Evolutionary conservation across 2,329 filamentous ascomycete species (phyloP).

Genomic region (Rugonectria rugulosa): DNA sequence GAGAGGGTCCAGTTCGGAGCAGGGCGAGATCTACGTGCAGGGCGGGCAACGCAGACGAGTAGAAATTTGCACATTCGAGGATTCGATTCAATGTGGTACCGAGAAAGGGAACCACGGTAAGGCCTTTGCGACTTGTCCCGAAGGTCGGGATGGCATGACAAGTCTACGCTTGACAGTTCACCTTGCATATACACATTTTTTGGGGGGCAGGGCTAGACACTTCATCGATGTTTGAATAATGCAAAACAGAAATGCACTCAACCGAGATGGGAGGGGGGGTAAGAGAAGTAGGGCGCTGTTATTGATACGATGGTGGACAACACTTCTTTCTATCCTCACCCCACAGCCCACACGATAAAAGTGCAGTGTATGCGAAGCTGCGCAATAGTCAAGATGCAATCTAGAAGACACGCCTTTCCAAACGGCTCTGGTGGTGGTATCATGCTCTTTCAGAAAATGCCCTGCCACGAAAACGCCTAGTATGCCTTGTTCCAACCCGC

Average conservation of each 20-base stretch:
- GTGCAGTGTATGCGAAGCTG: neutral
- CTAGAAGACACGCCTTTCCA: conserved; percentile 12
- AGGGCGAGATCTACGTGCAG: no score
- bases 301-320: neutral
- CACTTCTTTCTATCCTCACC: neutral
- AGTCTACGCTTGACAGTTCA: neutral
- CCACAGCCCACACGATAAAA: neutral
- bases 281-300: neutral
- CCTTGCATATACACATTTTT: neutral
- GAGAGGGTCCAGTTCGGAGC: no score
- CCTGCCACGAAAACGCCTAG: conserved; percentile 15
- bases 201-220: neutral
- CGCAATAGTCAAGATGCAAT: no score
- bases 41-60: no score
- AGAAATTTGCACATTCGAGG: no score
- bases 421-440: conserved; percentile 17
- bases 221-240: no score
- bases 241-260: no score
- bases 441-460: conserved; percentile 7
- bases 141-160: no score
- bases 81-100: no score
- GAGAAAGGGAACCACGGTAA: no score
- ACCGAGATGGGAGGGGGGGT: neutral
- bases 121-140: no score
- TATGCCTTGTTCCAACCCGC: conserved; percentile 11